phyloP scores from a whole-genome alignment of 768 basidiomycete genomes.

The Phaeotremella fagi region DNA sequence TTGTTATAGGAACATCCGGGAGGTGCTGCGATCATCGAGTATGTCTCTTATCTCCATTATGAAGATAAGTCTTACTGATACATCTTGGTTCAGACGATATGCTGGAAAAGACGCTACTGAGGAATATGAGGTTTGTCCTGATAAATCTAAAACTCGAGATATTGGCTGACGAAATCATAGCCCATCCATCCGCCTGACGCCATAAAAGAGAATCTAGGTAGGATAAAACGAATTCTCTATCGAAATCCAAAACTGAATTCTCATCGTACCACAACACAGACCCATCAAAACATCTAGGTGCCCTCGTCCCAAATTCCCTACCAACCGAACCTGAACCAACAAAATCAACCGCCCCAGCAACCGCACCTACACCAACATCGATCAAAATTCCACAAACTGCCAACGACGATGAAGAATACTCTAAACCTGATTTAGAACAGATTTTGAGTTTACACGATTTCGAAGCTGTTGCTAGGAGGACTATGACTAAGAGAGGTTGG shows the following conservation, averaged over 20 bases:
- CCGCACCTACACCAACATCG: conserved; percentile 20
- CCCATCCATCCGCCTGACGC: conserved; percentile 83
- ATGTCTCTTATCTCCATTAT: neutral
- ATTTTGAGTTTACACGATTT: conserved; percentile 76
- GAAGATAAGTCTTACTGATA: neutral
- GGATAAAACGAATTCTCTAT: neutral
- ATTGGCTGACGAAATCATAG: conserved; percentile 57
- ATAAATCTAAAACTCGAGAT: neutral
- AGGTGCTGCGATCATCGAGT: conserved; percentile 71
- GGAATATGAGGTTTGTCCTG: conserved; percentile 40
- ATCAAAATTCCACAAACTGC: conserved; percentile 17
- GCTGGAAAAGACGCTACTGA: conserved; percentile 80
- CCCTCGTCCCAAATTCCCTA: conserved; percentile 28
- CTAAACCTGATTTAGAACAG: conserved; percentile 45
- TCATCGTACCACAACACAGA: conserved; percentile 56
- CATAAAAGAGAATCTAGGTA: conserved; percentile 53
- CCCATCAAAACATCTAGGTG: conserved; percentile 35
- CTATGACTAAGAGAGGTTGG: conserved; percentile 68
- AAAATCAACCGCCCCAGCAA: conserved; percentile 13
- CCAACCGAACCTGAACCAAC: too few relatives aligned
- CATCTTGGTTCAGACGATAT: conserved; percentile 53
- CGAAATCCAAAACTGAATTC: neutral
- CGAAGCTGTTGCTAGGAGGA: conserved; percentile 71
- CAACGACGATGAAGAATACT: conserved; percentile 24
- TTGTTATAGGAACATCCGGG: conserved; percentile 50